These are phyloP conservation scores for Cercospora berteroae DNA, from an alignment of 2,329 filamentous ascomycete species.

Conservation along the genomic window DNA sequence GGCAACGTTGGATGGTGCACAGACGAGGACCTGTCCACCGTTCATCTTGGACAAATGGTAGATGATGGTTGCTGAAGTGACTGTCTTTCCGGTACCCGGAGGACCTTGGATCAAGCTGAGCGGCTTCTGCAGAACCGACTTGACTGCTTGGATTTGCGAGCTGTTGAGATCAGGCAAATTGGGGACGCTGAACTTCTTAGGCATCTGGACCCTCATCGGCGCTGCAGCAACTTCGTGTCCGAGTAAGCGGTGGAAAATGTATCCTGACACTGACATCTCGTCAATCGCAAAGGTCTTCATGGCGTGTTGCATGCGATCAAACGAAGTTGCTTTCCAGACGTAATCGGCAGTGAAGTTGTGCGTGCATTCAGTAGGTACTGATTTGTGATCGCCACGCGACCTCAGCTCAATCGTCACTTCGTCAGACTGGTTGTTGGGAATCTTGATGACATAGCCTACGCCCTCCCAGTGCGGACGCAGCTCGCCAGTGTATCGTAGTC, in stretches of 20 bases:
- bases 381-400: constrained; percentile 93
- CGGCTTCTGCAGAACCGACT: constrained; percentile 88
- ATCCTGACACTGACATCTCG: constrained; percentile 96
- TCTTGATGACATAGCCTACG: constrained; percentile 98
- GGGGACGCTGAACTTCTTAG: constrained; percentile 94
- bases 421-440: constrained; percentile 97
- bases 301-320: constrained; percentile 97
- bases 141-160: constrained; percentile 95
- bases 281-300: constrained; percentile 99
- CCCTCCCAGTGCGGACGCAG: constrained; percentile 91
- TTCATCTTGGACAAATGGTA: constrained; percentile 96
- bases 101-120: constrained; percentile 95
- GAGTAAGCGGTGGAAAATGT: constrained; percentile 95
- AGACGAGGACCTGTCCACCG: constrained; percentile 90
- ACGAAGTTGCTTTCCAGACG: constrained; percentile 98
- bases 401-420: constrained; percentile 94
- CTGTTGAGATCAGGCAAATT: constrained; percentile 91
- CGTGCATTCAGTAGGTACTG: constrained; percentile 90
- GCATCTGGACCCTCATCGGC: constrained; percentile 91
- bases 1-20: constrained; percentile 95
- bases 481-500: constrained; percentile 92
- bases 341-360: constrained; percentile 99
- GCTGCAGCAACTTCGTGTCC: constrained; percentile 92
- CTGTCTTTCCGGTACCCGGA: constrained; percentile 95
- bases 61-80: constrained; percentile 97